phyloP scores from a whole-genome alignment of 139 green algal species.

The Chlamydomonas schloesseri region DNA sequence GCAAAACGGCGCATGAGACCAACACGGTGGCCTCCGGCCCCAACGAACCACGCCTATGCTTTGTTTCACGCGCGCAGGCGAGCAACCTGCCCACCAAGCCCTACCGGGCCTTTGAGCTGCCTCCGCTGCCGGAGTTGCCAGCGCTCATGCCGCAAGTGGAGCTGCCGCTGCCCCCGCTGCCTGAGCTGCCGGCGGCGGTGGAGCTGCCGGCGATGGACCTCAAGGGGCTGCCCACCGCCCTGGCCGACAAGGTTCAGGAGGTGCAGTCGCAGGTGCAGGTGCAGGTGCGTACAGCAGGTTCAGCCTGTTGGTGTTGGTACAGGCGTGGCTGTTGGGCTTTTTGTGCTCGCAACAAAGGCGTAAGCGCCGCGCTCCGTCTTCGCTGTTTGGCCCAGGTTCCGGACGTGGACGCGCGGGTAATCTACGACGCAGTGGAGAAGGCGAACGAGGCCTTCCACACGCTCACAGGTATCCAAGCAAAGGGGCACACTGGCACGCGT shows the following conservation, averaged over 20 bases:
- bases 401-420: background rate
- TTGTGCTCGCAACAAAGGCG: too few species aligned
- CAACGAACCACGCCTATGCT: too few species aligned
- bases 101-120: conserved; percentile 23
- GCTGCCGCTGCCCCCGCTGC: background rate
- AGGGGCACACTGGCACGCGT: too few species aligned
- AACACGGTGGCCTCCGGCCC: too few species aligned
- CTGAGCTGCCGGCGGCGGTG: background rate
- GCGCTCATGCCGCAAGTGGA: background rate
- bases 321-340: too few species aligned
- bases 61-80: too few species aligned
- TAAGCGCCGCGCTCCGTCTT: too few species aligned
- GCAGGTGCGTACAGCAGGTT: background rate
- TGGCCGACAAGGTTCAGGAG: background rate
- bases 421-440: background rate
- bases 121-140: background rate
- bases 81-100: conserved; percentile 19
- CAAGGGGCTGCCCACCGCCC: background rate
- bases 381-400: background rate
- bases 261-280: background rate
- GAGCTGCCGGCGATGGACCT: background rate
- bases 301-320: too few species aligned
- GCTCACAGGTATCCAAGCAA: background rate
- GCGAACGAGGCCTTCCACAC: background rate
- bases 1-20: too few species aligned